A percentile compares a stretch with the other conserved stretches of the same genome.
Conservation (phyloP, 768 basidiomycete species). For the Rhizopogon roseolus region DNA sequence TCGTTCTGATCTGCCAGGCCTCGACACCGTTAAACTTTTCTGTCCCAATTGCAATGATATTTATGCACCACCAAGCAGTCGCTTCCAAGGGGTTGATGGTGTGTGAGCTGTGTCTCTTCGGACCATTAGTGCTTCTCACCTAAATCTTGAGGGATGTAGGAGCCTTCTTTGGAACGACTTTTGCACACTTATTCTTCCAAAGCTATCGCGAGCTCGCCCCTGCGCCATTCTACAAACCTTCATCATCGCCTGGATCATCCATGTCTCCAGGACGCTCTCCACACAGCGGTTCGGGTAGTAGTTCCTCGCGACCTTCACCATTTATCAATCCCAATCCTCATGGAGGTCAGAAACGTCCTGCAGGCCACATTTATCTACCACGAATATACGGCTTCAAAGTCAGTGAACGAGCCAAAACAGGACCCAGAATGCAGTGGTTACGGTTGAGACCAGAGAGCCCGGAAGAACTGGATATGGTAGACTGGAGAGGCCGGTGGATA, state of each 20-base stretch:
- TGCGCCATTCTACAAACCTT: slow-evolving; percentile 86
- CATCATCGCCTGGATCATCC: slow-evolving; percentile 42
- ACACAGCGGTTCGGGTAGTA: slow-evolving; percentile 44
- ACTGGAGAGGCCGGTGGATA: slow-evolving; percentile 89
- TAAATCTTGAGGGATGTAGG: slow-evolving; percentile 43
- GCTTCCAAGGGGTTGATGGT: slow-evolving; percentile 97
- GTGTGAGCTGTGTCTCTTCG: slow-evolving; percentile 21
- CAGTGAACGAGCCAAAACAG: slow-evolving; percentile 89
- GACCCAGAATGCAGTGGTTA: slow-evolving; percentile 97
- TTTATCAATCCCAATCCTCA: slow-evolving; percentile 87
- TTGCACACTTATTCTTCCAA: slow-evolving; percentile 96
- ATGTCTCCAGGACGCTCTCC: slow-evolving; percentile 57
- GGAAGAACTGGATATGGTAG: slow-evolving; percentile 80
- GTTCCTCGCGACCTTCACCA: slow-evolving; percentile 44
- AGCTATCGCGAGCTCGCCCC: slow-evolving; percentile 94
- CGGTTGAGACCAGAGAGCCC: slow-evolving; percentile 78
- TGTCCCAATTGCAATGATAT: slow-evolving; percentile 99
- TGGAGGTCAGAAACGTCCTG: slow-evolving; percentile 85
- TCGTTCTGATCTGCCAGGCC: slow-evolving; percentile 89
- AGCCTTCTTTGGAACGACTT: slow-evolving; percentile 99
- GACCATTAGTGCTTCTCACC: slow-evolving; percentile 7
- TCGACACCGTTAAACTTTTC: slow-evolving; percentile 96
- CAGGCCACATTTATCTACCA: slow-evolving; percentile 83
- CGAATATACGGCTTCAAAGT: slow-evolving; percentile 98
- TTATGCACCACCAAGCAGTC: slow-evolving; percentile 90